A percentile compares a stretch with the other conserved stretches of the same genome.
Conservation (phyloP, 805 yeast species). For the Wickerhamiella bombiphila region DNA sequence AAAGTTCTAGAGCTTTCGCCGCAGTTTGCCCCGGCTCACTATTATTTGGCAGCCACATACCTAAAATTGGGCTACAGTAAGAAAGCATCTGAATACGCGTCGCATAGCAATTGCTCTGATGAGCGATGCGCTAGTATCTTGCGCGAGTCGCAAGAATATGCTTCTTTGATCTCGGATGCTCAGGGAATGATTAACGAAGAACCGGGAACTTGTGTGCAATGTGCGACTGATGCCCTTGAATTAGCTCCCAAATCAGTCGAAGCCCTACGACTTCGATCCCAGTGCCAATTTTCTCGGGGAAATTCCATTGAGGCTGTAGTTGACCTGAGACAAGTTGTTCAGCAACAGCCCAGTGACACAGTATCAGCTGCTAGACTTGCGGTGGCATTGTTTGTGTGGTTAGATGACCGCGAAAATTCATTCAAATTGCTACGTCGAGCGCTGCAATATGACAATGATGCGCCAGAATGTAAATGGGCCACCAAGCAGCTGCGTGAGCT, state of each 20-base stretch:
- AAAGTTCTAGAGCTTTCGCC: constrained; percentile 23
- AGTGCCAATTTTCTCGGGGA: constrained; percentile 22
- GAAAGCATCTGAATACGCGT: constrained; percentile 15
- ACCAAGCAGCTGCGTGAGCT: constrained; percentile 18
- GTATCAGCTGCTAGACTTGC: constrained; percentile 26
- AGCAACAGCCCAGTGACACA: constrained; percentile 18
- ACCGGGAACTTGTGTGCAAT: constrained; percentile 16
- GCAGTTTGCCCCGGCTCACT: constrained; percentile 24
- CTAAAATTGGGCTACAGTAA: constrained; percentile 22
- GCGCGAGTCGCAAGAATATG: constrained; percentile 9
- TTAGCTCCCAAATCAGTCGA: constrained; percentile 18
- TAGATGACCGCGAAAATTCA: constrained; percentile 36
- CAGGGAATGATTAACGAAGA: constrained; percentile 11
- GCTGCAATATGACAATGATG: constrained; percentile 64
- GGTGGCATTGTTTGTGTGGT: constrained; percentile 31
- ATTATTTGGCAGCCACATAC: constrained; percentile 22
- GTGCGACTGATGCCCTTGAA: constrained; percentile 19
- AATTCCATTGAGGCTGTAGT: constrained; percentile 22
- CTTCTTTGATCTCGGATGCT: constrained; percentile 6
- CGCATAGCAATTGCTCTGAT: constrained; percentile 6
- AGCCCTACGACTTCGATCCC: constrained; percentile 22
- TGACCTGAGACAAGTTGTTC: constrained; percentile 22
- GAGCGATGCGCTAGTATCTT: constrained; percentile 14
- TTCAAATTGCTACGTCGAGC: constrained; percentile 47
- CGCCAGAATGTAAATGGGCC: constrained; percentile 37